These are phyloP conservation scores for Furculomyces boomerangus DNA, from an alignment of 371 early-diverging fungal genomes.

Conservation along the genomic window DNA sequence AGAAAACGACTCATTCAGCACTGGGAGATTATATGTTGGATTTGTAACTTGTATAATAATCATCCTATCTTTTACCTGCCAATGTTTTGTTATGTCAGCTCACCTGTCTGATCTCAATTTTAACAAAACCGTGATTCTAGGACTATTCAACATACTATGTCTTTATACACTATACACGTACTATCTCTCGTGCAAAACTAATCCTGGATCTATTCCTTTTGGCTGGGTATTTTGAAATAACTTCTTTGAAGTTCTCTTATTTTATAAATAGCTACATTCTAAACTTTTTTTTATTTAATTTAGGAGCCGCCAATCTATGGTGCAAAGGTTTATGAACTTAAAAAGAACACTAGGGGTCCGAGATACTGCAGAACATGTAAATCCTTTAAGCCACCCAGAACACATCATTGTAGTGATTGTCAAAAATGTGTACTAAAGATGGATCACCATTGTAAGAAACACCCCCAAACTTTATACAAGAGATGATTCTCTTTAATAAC, in stretches of 20 bases:
- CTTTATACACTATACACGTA: slow-evolving; percentile 59
- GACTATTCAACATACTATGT: slow-evolving; percentile 45
- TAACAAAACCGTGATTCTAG: slow-evolving; percentile 24
- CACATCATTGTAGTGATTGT: slow-evolving; percentile 69
- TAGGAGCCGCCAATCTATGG: slow-evolving; percentile 26
- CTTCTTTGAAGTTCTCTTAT: not conserved
- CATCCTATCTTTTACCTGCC: slow-evolving; percentile 28
- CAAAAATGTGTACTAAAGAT: slow-evolving; percentile 68
- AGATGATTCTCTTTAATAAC: not conserved
- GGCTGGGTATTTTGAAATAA: slow-evolving; percentile 21
- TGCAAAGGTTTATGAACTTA: slow-evolving; percentile 42
- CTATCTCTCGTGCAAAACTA: slow-evolving; percentile 47
- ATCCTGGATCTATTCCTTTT: slow-evolving; percentile 63
- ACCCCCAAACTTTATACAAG: slow-evolving; percentile 3
- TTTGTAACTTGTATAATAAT: slow-evolving; percentile 32
- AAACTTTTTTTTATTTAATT: not conserved
- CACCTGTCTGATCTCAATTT: slow-evolving; percentile 26
- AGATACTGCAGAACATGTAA: slow-evolving; percentile 62
- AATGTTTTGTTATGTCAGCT: slow-evolving; percentile 34
- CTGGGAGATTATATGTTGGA: slow-evolving; percentile 21
- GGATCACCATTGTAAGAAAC: slow-evolving; percentile 69
- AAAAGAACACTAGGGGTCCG: slow-evolving; percentile 44
- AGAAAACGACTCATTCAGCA: not conserved
- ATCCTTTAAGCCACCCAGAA: slow-evolving; percentile 56
- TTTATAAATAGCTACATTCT: not conserved